A percentile compares a stretch with the other conserved stretches of the same genome.
Evolutionary conservation across 108 stramenopile species (phyloP).

Genomic region (Stephanodiscus triporus): DNA sequence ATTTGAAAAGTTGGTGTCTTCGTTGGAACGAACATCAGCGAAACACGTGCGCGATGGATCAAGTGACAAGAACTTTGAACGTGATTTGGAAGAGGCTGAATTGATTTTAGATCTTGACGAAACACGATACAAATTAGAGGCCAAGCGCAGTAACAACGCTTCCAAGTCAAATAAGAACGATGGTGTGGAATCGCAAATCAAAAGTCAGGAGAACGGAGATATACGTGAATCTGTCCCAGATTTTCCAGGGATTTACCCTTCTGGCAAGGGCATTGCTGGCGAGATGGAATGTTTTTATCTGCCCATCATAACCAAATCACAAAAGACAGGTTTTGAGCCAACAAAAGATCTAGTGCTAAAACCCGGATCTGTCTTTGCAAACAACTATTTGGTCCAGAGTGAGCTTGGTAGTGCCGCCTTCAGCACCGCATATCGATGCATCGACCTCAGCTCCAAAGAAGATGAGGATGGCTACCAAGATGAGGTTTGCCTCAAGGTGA

Average conservation of each 20-base stretch:
- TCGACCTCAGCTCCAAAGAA: slow-evolving; percentile 80
- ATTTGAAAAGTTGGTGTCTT: slow-evolving; percentile 68
- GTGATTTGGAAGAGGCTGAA: slow-evolving; percentile 77
- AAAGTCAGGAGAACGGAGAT: slow-evolving; percentile 19
- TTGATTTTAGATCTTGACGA: slow-evolving; percentile 63
- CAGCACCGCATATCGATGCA: slow-evolving; percentile 91
- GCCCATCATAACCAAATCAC: slow-evolving; percentile 84
- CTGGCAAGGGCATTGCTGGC: slow-evolving; percentile 74
- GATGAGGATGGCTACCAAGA: slow-evolving; percentile 72
- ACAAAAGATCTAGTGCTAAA: slow-evolving; percentile 84
- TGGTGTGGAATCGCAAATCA: slow-evolving; percentile 25
- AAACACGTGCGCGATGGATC: slow-evolving; percentile 31
- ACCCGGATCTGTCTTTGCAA: slow-evolving; percentile 86
- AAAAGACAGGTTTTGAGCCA: slow-evolving; percentile 89
- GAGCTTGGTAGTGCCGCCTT: slow-evolving; percentile 96
- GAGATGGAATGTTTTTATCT: slow-evolving; percentile 84
- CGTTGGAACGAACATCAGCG: slow-evolving; percentile 49
- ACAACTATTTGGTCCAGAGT: slow-evolving; percentile 89
- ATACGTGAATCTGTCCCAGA: slow-evolving; percentile 45
- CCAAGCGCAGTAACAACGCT: slow-evolving; percentile 23
- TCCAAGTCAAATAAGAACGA: slow-evolving; percentile 24
- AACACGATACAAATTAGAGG: slow-evolving; percentile 23
- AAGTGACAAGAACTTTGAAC: slow-evolving; percentile 63
- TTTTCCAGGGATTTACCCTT: slow-evolving; percentile 73
- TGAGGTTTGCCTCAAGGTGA: slow-evolving; percentile 95